Percentiles rank a stretch among this genome's conserved stretches.
Evolutionary conservation across 371 early-diverging fungal genomes (phyloP).

Genomic region (Mucor piriformis): DNA sequence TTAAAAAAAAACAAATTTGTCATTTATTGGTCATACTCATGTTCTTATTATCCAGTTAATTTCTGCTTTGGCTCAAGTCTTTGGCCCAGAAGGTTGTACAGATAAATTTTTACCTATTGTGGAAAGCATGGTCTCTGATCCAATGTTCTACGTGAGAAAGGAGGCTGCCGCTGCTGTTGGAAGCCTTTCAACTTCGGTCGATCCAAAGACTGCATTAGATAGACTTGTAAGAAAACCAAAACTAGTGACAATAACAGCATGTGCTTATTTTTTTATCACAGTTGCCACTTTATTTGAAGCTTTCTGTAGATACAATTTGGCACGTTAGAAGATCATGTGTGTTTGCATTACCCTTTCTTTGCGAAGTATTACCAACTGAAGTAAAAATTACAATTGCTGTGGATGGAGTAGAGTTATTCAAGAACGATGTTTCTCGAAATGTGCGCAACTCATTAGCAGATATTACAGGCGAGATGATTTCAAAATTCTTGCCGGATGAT

Average conservation of each 20-base stretch:
- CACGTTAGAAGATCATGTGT: conserved; percentile 56
- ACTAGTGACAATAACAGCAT: not conserved
- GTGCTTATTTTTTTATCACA: not conserved
- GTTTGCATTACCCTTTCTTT: conserved; percentile 47
- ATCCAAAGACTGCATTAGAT: conserved; percentile 27
- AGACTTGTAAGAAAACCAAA: conserved; percentile 36
- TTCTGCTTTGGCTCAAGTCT: conserved; percentile 36
- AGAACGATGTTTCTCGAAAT: conserved; percentile 50
- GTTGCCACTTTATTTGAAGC: conserved; percentile 46
- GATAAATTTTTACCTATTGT: conserved; percentile 48
- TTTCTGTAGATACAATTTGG: conserved; percentile 53
- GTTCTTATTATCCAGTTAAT: conserved; percentile 32
- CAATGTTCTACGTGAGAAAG: conserved; percentile 58
- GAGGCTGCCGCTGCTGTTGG: conserved; percentile 55
- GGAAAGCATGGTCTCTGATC: conserved; percentile 40
- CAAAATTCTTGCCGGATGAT: conserved; percentile 42
- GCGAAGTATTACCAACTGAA: conserved; percentile 41
- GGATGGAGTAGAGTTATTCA: conserved; percentile 40
- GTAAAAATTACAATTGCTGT: conserved; percentile 34
- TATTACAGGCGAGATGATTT: conserved; percentile 52
- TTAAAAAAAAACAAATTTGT: not conserved
- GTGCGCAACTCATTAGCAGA: conserved; percentile 54
- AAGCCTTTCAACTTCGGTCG: conserved; percentile 35
- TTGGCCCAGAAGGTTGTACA: conserved; percentile 47
- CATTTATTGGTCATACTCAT: not conserved